phyloP scores from a whole-genome alignment of 768 basidiomycete genomes.

The Mycena indigotica region DNA sequence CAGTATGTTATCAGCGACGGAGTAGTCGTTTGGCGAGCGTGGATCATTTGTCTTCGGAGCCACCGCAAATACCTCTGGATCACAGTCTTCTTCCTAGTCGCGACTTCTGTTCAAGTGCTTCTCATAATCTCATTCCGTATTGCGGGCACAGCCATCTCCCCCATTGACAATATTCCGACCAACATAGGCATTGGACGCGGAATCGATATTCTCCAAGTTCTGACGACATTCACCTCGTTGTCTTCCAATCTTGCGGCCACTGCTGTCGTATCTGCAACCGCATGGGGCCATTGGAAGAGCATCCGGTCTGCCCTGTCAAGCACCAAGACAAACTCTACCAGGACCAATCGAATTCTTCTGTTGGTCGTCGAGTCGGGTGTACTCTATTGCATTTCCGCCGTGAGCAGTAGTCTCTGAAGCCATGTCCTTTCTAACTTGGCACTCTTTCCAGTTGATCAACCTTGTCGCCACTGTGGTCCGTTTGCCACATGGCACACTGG shows the following conservation, averaged over 20 bases:
- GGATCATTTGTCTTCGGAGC: neutral
- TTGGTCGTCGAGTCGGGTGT: constrained; percentile 5
- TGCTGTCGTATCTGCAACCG: constrained; percentile 8
- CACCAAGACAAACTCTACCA: neutral
- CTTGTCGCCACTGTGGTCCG: constrained; percentile 13
- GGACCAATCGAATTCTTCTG: neutral
- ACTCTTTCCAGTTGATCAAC: constrained; percentile 1
- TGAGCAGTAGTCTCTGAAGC: neutral
- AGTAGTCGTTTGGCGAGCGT: neutral
- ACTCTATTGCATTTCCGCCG: constrained; percentile 5
- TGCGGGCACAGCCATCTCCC: neutral
- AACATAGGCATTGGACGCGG: neutral
- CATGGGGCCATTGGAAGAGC: constrained; percentile 13
- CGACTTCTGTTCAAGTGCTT: neutral
- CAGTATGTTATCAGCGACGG: constrained; percentile 4
- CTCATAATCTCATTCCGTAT: constrained; percentile 14
- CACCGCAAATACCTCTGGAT: constrained; percentile 1
- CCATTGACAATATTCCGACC: neutral
- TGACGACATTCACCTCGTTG: constrained; percentile 11
- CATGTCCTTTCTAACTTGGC: neutral
- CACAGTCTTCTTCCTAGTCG: neutral
- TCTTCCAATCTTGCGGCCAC: constrained; percentile 21
- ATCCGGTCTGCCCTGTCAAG: neutral
- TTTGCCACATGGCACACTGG: constrained; percentile 16
- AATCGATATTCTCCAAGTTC: constrained; percentile 17